A percentile compares a stretch with the other conserved stretches of the same genome.
phyloP scores from a whole-genome alignment of 139 green algal genomes.

The Picochlorum sp. region DNA sequence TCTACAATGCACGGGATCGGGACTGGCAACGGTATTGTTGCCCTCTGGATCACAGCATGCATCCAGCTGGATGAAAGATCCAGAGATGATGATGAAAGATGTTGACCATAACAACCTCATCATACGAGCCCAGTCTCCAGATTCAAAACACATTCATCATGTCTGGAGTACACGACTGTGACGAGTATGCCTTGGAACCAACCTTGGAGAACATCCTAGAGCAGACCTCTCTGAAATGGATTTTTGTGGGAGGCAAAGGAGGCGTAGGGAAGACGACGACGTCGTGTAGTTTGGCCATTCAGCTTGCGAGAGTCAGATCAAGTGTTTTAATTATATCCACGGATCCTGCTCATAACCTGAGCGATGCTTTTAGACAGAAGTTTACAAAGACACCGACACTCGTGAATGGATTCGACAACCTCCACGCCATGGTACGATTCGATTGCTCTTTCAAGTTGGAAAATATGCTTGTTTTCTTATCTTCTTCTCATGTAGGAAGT shows the following conservation, averaged over 20 bases:
- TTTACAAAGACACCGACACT: constrained; percentile 73
- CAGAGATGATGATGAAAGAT: too few relatives aligned
- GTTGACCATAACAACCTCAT: too few relatives aligned
- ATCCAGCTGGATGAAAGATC: too few relatives aligned
- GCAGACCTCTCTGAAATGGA: constrained; percentile 82
- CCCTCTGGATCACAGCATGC: too few relatives aligned
- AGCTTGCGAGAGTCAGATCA: constrained; percentile 63
- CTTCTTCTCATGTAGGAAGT: constrained; percentile 65
- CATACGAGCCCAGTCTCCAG: too few relatives aligned
- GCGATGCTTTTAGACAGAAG: constrained; percentile 93
- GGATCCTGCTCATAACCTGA: constrained; percentile 93
- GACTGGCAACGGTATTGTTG: too few relatives aligned
- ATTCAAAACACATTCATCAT: neutral
- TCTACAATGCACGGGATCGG: too few relatives aligned
- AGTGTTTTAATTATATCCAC: constrained; percentile 95
- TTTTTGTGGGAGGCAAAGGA: constrained; percentile 92
- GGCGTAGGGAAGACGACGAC: constrained; percentile 88
- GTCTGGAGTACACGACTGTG: constrained; percentile 12
- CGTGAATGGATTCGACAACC: constrained; percentile 83
- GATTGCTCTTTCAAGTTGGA: neutral
- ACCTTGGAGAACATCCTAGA: constrained; percentile 85
- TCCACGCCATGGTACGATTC: constrained; percentile 84
- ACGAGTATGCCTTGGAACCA: constrained; percentile 42
- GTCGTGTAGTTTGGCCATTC: constrained; percentile 75
- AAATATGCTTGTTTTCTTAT: neutral